A percentile compares a stretch with the other conserved stretches of the same genome.
Evolutionary conservation across 495 filamentous ascomycete species (phyloP).

Genomic region (Aspergillus nidulans): DNA sequence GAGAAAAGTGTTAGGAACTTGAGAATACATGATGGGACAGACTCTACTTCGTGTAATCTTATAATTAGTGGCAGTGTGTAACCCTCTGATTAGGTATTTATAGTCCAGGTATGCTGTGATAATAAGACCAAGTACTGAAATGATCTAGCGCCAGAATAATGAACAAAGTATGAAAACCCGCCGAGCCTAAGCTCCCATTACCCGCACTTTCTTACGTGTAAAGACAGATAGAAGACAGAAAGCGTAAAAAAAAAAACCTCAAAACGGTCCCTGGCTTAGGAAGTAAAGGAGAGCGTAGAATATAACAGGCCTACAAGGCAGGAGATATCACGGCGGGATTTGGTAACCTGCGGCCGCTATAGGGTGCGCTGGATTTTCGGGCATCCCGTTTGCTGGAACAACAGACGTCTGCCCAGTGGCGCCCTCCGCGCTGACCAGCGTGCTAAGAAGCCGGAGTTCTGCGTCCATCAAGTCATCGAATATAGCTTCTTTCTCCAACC

Average conservation of each 20-base stretch:
- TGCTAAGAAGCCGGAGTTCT: slow-evolving; percentile 44
- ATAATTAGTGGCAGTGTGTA: neutral
- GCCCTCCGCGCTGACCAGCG: slow-evolving; percentile 26
- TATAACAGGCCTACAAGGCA: neutral
- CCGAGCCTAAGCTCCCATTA: neutral
- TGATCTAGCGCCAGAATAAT: neutral
- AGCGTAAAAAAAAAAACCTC: neutral
- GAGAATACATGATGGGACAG: neutral
- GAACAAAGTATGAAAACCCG: neutral
- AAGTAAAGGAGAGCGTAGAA: neutral
- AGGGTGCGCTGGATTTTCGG: slow-evolving; percentile 10
- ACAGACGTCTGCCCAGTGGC: slow-evolving; percentile 10
- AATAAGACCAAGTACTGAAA: neutral
- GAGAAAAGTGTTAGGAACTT: neutral
- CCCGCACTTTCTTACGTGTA: neutral
- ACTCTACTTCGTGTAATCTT: neutral
- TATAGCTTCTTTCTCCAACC: slow-evolving; percentile 75
- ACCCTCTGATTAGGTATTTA: no score
- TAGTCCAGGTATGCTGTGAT: neutral
- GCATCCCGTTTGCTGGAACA: slow-evolving; percentile 2
- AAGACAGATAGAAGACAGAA: neutral
- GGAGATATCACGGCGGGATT: neutral
- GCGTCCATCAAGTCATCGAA: slow-evolving; percentile 57
- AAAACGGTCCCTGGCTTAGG: neutral
- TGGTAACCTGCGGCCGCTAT: neutral